Evolutionary conservation across 352 stramenopile species (phyloP).

Genomic region (Pythium volutum): DNA sequence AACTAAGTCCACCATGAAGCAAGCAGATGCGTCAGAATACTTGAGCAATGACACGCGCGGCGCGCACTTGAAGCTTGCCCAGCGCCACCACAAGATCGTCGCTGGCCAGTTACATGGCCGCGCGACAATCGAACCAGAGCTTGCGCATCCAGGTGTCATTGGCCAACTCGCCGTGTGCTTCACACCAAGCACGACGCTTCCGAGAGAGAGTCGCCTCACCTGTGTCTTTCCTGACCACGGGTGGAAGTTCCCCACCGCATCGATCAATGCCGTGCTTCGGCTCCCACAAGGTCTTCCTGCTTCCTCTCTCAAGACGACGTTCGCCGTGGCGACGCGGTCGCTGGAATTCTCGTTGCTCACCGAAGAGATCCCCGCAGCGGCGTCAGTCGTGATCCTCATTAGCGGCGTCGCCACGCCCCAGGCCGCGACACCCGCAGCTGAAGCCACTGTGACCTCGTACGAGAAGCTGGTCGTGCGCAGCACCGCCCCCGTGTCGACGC

Average conservation of each 20-base stretch:
- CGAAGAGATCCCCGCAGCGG: conserved; percentile 40
- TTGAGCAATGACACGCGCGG: conserved; percentile 42
- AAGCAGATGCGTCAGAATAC: conserved; percentile 15
- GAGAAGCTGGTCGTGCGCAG: conserved; percentile 56
- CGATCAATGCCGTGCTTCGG: conserved; percentile 31
- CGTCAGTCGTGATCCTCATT: conserved; percentile 40
- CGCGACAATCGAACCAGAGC: conserved; percentile 41
- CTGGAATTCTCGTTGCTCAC: conserved; percentile 56
- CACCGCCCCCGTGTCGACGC: conserved; percentile 49
- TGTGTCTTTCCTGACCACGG: conserved; percentile 54
- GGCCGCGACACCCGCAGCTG: conserved; percentile 39
- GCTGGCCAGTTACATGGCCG: conserved; percentile 47
- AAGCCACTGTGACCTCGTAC: conserved; percentile 53
- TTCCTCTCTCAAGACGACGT: conserved; percentile 37
- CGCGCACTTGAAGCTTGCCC: conserved; percentile 61
- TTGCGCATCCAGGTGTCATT: conserved; percentile 41
- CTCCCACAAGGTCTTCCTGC: conserved; percentile 27
- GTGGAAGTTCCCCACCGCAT: conserved; percentile 35
- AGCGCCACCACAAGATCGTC: conserved; percentile 58
- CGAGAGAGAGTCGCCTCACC: conserved; percentile 43
- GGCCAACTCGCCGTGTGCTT: conserved; percentile 55
- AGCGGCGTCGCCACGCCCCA: conserved; percentile 57
- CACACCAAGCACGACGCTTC: conserved; percentile 34
- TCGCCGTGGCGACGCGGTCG: conserved; percentile 25
- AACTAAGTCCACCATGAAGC: conserved; percentile 1